A percentile compares a stretch with the other conserved stretches of the same genome.
Evolutionary conservation across 2,329 filamentous ascomycete genomes (phyloP).

Genomic region (Ophiognomonia clavigignenti-juglandacearum): DNA sequence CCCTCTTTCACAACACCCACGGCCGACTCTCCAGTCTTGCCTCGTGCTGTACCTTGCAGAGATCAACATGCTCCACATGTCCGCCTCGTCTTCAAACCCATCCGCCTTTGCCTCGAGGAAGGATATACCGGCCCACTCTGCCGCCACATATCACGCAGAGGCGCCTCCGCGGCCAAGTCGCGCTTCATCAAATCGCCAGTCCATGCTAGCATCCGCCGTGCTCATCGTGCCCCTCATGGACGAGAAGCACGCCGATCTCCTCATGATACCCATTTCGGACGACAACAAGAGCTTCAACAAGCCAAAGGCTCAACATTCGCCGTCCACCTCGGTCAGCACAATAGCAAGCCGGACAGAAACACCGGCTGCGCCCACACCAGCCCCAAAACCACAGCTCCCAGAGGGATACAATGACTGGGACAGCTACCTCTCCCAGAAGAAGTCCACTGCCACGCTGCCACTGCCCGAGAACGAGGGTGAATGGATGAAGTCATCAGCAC

Average conservation of each 20-base stretch:
- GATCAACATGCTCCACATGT: conserved; percentile 2
- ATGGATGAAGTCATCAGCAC: not conserved
- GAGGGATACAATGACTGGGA: conserved; percentile 13
- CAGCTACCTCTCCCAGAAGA: conserved; percentile 10
- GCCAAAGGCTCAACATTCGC: not conserved
- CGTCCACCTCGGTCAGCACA: not conserved
- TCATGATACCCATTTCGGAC: conserved; percentile 11
- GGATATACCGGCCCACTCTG: not conserved
- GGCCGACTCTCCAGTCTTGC: not conserved
- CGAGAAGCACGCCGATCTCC: conserved; percentile 14
- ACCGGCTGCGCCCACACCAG: conserved; percentile 11
- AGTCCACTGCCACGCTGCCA: conserved; percentile 7
- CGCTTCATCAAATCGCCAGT: not conserved
- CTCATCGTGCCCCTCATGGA: conserved; percentile 15
- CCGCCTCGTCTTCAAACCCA: not conserved
- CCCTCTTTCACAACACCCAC: no score
- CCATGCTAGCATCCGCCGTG: conserved; percentile 6
- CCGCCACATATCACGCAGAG: not conserved
- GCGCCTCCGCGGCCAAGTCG: no score
- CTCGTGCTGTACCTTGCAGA: not conserved
- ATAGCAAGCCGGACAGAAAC: not conserved
- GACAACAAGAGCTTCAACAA: not conserved
- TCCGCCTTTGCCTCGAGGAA: not conserved
- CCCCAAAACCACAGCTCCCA: conserved; percentile 11
- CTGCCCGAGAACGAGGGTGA: not conserved